Conservation (phyloP, 2,329 filamentous ascomycete genomes). For the Mycocentrospora acerina region DNA sequence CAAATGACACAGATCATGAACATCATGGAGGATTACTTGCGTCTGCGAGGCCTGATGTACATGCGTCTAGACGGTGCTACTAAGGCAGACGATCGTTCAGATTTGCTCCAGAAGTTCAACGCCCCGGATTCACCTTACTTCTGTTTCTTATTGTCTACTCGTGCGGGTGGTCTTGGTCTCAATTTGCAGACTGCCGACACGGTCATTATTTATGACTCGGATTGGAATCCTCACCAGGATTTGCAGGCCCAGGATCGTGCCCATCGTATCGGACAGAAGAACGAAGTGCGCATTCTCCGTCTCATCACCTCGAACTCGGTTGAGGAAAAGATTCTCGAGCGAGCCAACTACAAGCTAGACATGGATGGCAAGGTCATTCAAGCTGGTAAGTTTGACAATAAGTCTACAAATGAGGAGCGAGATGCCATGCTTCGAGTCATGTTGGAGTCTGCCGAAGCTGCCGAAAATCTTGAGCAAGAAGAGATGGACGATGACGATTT, state of each 20-base stretch:
- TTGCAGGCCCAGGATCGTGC: conserved; percentile 98
- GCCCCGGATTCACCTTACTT: conserved; percentile 88
- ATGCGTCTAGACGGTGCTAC: conserved; percentile 94
- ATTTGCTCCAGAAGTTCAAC: conserved; percentile 87
- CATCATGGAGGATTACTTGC: conserved; percentile 98
- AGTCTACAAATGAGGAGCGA: conserved; percentile 96
- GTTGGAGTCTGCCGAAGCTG: conserved; percentile 74
- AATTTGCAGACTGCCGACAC: conserved; percentile 98
- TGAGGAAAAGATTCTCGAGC: conserved; percentile 97
- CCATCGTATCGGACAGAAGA: conserved; percentile 99
- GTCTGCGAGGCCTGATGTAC: conserved; percentile 79
- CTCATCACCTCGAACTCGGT: conserved; percentile 96
- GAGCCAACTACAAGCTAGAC: conserved; percentile 95
- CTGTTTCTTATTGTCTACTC: conserved; percentile 97
- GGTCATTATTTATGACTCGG: conserved; percentile 98
- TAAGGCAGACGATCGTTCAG: conserved; percentile 95
- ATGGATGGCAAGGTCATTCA: conserved; percentile 99
- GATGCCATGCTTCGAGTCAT: conserved; percentile 94
- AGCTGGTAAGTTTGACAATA: conserved; percentile 98
- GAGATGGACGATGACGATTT: conserved; percentile 99
- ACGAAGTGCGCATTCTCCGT: conserved; percentile 94
- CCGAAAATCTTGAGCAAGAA: conserved; percentile 77
- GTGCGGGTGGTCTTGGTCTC: conserved; percentile 94
- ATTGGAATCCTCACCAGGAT: conserved; percentile 99
- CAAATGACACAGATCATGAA: conserved; percentile 99